Evolutionary conservation across 202 grass and related monocot genomes (phyloP).

Genomic region (Miscanthus sacchariflorus): DNA sequence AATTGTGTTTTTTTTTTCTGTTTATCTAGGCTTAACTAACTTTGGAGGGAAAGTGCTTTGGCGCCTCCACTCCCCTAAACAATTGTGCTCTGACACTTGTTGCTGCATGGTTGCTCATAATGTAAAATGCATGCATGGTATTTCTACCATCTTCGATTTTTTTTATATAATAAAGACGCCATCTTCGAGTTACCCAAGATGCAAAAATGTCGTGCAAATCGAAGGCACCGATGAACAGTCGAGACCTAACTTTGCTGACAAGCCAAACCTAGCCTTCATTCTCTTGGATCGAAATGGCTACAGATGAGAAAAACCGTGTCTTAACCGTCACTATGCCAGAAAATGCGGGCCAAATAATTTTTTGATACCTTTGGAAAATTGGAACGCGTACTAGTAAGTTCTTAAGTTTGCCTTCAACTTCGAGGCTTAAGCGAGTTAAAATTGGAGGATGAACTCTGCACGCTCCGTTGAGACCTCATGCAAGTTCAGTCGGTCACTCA

Average conservation of each 20-base stretch:
- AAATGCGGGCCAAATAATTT: background rate
- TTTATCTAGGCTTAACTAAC: background rate
- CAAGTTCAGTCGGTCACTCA: background rate
- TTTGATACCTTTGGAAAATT: background rate
- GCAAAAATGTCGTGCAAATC: constrained; percentile 9
- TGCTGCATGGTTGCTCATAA: background rate
- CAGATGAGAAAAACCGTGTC: background rate
- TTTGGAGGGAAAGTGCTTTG: background rate
- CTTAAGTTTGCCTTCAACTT: background rate
- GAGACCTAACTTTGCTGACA: background rate
- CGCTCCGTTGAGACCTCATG: background rate
- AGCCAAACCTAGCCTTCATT: background rate
- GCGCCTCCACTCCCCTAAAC: background rate
- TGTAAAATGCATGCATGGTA: background rate
- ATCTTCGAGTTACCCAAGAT: background rate
- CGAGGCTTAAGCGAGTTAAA: background rate
- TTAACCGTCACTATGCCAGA: background rate
- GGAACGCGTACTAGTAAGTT: background rate
- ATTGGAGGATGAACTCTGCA: background rate
- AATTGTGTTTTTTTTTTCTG: background rate
- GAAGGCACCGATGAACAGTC: background rate
- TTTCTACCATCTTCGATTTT: background rate
- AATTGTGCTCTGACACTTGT: background rate
- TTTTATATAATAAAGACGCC: background rate
- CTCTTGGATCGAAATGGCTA: background rate